Evolutionary conservation across 352 stramenopile species (phyloP), one percentile per base, ranked within the genome.

Genomic region (Aphanomyces stellatus): DNA sequence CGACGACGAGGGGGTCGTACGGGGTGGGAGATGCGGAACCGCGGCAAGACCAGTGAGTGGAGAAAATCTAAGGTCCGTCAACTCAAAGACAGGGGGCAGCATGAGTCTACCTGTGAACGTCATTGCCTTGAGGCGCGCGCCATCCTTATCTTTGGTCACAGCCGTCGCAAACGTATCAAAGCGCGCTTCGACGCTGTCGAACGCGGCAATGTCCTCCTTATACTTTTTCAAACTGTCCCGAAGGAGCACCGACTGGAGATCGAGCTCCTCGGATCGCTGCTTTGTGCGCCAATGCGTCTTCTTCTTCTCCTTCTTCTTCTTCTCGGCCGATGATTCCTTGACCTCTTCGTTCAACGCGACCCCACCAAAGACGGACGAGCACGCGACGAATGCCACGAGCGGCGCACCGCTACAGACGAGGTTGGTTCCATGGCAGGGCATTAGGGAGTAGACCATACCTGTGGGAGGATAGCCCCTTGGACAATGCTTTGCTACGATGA

Each of bases 11-110:
- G 6, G 3, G 11, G 24, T 68, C 61, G 30, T 72, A 91, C 81
- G 33, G 82, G 81, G 6, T 72, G 43, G 30, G 77, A 73, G 28
- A 83, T 71, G 69, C 81, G 82, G 72, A 91, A 91, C 65, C 82
- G 82, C 15, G 81, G 79, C 11, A 92, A 71, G 28, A 88, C 77
- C 37, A 90, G 74, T 55, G 84, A 88, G 63, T 90, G 81, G 51
- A 92, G 51, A 61, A 92, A 92, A 73, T 90, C 77, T 67, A 57
- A 19, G 3, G 17, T 19, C 27, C 11, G 19, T 65, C 5, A 34
- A 24, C 19, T 6, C 5, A 19, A 13, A 28, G 15, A 34, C 6
- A 27, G 19, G 7, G 28, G 24, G n/a, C 22, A 48, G 24, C 6
- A 10, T 41, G 7, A 53, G 13, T 4, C 8, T 51, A 67, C 60